Evolutionary conservation across 306 rosid species (phyloP), one percentile per base, ranked within the genome.

Genomic region (Cajanus cajan): DNA sequence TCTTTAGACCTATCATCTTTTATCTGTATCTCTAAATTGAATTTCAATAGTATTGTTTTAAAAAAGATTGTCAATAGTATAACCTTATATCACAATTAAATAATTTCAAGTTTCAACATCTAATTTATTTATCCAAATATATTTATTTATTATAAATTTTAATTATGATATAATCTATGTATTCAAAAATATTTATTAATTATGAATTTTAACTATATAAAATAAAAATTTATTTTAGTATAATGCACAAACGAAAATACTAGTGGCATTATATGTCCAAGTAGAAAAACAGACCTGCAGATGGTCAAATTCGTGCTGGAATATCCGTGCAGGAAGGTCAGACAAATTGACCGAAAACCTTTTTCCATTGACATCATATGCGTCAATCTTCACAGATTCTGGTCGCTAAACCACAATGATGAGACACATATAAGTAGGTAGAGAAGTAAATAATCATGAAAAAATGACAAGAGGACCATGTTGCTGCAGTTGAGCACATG

Each of bases 241-340:
- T 6, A n/a, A 59, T 59, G 41, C 21, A 13, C 39, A 25, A 0
- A 7, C 67, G 28, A 59, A 59, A 59, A 59, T n/a, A 13, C 67
- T 59, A 59, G 40, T 14, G 13, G 19, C 31, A 51, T 57, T 47
- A 21, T 39, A 76, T 36, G 62, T 48, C 22, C n/a, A 47, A 48
- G 78, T 66, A 31, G 40, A 83, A 78, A 66, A 73, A 43, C 64
- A 48, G 57, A 92, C 98, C 95, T 90, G 88, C 85, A 95, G 80
- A 86, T 95, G 98, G 78, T 95, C 98, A 78, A 87, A 95, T 77
- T 95, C 98, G 76, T 95, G 98, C 88, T 92, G 98, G 85, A 95
- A 95, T 22, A 95, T 86, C 44, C 98, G 86, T 14, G 98, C 98
- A 71, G 94, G 95, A 86, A 95, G 98, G 28, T 65, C 97, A 0